A percentile compares a stretch with the other conserved stretches of the same genome.
Conservation (phyloP, 2,329 filamentous ascomycete species). For the Sphaceloma murrayae region DNA sequence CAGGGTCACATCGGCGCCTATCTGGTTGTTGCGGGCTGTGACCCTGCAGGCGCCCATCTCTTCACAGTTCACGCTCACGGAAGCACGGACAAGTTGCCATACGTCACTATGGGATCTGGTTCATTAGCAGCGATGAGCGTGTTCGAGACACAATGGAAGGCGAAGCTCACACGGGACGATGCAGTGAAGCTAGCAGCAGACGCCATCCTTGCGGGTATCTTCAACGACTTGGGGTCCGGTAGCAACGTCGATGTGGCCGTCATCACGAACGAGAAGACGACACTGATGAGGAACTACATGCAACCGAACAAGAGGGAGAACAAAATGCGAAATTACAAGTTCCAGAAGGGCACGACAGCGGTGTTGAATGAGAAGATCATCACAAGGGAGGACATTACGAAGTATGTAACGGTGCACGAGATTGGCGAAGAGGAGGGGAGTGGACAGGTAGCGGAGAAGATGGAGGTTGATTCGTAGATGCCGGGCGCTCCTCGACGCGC, state of each 20-base stretch:
- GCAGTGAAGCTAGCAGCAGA: conserved; percentile 76
- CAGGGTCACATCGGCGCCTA: conserved; percentile 97
- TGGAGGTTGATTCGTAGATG: conserved; percentile 50
- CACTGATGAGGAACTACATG: conserved; percentile 83
- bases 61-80: conserved; percentile 99
- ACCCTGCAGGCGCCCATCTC: conserved; percentile 87
- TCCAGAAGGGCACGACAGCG: conserved; percentile 84
- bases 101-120: conserved; percentile 97
- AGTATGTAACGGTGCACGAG: conserved; percentile 88
- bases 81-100: conserved; percentile 95
- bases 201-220: conserved; percentile 93
- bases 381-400: conserved; percentile 83
- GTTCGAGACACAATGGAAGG: conserved; percentile 94
- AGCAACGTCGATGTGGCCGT: conserved; percentile 96
- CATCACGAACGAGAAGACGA: conserved; percentile 92
- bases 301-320: conserved; percentile 82
- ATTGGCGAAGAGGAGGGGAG: conserved; percentile 58
- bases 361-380: conserved; percentile 95
- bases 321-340: conserved; percentile 91
- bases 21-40: conserved; percentile 90
- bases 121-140: conserved; percentile 95
- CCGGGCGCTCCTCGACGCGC: conserved; percentile 5
- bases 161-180: conserved; percentile 62
- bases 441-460: conserved; percentile 47
- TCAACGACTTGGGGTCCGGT: conserved; percentile 93